Base-by-base conservation (phyloP, 257 asterid species). In the Rubia yunnanensis region DNA sequence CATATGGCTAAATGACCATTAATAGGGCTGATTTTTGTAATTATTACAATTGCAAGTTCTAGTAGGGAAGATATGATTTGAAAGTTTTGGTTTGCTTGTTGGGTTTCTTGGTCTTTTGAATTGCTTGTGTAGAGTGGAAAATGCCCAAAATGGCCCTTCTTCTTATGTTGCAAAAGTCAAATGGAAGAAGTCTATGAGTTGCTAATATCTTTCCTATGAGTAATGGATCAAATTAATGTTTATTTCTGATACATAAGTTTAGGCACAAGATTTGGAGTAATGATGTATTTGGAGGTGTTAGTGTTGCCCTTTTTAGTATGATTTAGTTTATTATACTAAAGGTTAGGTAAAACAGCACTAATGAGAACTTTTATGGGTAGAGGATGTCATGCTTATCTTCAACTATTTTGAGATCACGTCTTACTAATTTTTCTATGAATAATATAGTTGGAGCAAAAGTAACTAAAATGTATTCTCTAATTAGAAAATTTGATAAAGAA, bases 1-100 rank as follows among this genome's bases (percentile, higher is more conserved):
- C 6, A 17, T 44, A 44, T 44, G 52, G 57, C 57, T 22, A 50
- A 50, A 50, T 50, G 27, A 50, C 27, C 57, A 36, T 34, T 20
- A 35, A 22, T 7, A 0, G 27, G 24, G 53, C 35, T 58, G 63
- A 66, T 72, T 66, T 44, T 72, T 72, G 72, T 72, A 66, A 66
- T 59, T 65, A 70, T 41, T 22, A 53, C 69, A 24, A 49, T 53
- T 22, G 13, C 59, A 53, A 53, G 64, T 20, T 34, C 14, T 60
- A 34, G 31, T 64, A 17, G 67, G 54, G 31, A 38, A 46, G 64
- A 7, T 39, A 4, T 23, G 15, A 2, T 14, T 13, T 5, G 22
- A 50, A 35, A n/a, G 27, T 54, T 31, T 57, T 57, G 32, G 10
- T 15, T 57, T 68, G 13, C 31, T 18, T 13, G 26, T 63, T 41